phyloP scores from a whole-genome alignment of 2,329 filamentous ascomycete species.

The Diplodia sapinea region DNA sequence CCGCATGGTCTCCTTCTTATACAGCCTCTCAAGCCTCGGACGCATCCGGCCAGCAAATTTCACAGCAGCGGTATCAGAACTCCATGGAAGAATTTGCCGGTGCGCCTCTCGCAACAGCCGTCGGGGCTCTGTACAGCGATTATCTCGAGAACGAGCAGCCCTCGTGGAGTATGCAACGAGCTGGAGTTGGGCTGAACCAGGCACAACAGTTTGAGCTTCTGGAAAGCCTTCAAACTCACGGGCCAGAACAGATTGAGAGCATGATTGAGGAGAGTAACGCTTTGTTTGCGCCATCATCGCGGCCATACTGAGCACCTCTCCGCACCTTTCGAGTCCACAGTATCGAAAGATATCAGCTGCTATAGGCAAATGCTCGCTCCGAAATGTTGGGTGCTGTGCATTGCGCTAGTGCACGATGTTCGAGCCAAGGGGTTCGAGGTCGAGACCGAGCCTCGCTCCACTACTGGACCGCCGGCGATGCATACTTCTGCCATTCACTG shows the following conservation, averaged over 20 bases:
- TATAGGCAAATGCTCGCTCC: background rate
- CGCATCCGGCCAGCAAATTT: constrained; percentile 37
- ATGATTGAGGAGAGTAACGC: constrained; percentile 49
- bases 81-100: background rate
- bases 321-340: background rate
- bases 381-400: background rate
- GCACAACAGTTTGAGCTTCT: constrained; percentile 84
- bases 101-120: constrained; percentile 10
- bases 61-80: constrained; percentile 33
- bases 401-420: background rate
- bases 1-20: constrained; percentile 47
- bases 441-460: background rate
- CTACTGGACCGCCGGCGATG: background rate
- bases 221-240: constrained; percentile 71
- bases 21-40: constrained; percentile 42
- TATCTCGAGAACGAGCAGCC: constrained; percentile 53
- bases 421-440: background rate
- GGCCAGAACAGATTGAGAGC: constrained; percentile 47
- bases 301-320: background rate
- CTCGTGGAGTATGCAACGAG: constrained; percentile 60
- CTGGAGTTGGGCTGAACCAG: constrained; percentile 65
- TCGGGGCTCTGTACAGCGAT: constrained; percentile 38
- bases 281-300: constrained; percentile 29
- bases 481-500: background rate
- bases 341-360: background rate